Evolutionary conservation across 202 grass and related monocot species (phyloP).

Genomic region (Dendrocalamus latiflorus): DNA sequence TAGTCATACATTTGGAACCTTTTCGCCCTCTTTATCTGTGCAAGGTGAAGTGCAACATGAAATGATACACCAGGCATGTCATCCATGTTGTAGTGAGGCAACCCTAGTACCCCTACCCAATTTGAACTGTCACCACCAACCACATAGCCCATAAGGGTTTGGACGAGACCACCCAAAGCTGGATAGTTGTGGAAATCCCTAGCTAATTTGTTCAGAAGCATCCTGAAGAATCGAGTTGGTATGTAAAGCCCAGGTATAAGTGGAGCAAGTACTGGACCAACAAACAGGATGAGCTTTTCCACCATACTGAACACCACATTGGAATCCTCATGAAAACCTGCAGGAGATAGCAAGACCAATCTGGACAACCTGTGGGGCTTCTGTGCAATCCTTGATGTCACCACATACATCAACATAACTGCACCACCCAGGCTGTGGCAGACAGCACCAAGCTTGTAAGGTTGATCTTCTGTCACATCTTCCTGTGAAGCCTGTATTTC

Average conservation of each 20-base stretch:
- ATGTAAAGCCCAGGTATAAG: slow-evolving; percentile 87
- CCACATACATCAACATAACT: slow-evolving; percentile 87
- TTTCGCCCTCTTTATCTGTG: slow-evolving; percentile 76
- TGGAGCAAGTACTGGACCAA: slow-evolving; percentile 77
- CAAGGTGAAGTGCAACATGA: slow-evolving; percentile 80
- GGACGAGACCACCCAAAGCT: slow-evolving; percentile 85
- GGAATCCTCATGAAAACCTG: slow-evolving; percentile 88
- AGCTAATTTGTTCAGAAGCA: slow-evolving; percentile 94
- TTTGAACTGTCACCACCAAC: slow-evolving; percentile 95
- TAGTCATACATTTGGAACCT: slow-evolving; percentile 97
- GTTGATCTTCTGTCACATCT: slow-evolving; percentile 35
- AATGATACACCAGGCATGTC: slow-evolving; percentile 99
- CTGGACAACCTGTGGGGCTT: slow-evolving; percentile 75
- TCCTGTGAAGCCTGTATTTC: slow-evolving; percentile 39
- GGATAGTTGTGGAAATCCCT: slow-evolving; percentile 97
- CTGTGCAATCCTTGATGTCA: slow-evolving; percentile 63
- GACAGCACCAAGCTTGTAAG: slow-evolving; percentile 76
- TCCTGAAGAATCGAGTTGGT: slow-evolving; percentile 90
- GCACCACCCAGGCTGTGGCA: slow-evolving; percentile 94
- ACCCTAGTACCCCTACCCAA: slow-evolving; percentile 88
- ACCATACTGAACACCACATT: slow-evolving; percentile 67
- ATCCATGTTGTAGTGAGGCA: slow-evolving; percentile 98
- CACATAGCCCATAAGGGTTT: slow-evolving; percentile 91
- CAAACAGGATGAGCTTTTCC: slow-evolving; percentile 63
- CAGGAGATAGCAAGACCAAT: slow-evolving; percentile 79